Base-by-base conservation (phyloP, 1,284 basidiomycete species). In the Cryptococcus sp. region DNA sequence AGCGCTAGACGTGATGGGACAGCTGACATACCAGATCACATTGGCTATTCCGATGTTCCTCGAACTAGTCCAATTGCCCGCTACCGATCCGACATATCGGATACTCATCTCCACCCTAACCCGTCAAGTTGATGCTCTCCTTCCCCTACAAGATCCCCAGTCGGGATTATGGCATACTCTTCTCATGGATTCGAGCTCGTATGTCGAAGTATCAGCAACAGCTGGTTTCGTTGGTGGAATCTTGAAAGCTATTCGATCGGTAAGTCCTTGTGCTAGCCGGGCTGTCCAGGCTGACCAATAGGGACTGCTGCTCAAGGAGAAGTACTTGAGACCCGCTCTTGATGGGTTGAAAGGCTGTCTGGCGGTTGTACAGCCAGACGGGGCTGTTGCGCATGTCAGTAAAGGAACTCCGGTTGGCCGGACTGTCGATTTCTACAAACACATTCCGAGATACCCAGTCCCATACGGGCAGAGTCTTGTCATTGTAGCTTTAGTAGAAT, bases 221-320 rank as follows among this genome's bases (percentile, higher is more conserved):
- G 82, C 83, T n/a, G 83, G 82, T 1, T 84, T 84, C 56, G 81
- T 80, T 9, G 83, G 81, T 48, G 83, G 82, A 2, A 82, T 83
- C 36, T 66, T 81, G 52, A 81, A 81, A 64, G 77, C 79, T 1
- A 67, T 83, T 13, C 73, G 82, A 24, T 54, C 80, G 54, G 67
- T 68, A 45, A 51, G 61, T 59, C 4, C 16, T 14, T 13, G 11
- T 28, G 28, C 24, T 36, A 48, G n/a, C 16, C 4, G 4, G 18
- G 37, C 42, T 50, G 7, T 36, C 14, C 9, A 10, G 11, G 23
- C 37, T 41, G 13, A 45, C 28, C n/a, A 2, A 7, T 28, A 60
- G 59, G 55, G 55, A 21, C 25, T 55, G 14, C 48, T 60, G 4
- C 44, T 56, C 14, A 22, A 42, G 13, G 42, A 52, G 19, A 52